Base-by-base conservation (phyloP, 2,329 filamentous ascomycete genomes). In the Apiospora arundinis region DNA sequence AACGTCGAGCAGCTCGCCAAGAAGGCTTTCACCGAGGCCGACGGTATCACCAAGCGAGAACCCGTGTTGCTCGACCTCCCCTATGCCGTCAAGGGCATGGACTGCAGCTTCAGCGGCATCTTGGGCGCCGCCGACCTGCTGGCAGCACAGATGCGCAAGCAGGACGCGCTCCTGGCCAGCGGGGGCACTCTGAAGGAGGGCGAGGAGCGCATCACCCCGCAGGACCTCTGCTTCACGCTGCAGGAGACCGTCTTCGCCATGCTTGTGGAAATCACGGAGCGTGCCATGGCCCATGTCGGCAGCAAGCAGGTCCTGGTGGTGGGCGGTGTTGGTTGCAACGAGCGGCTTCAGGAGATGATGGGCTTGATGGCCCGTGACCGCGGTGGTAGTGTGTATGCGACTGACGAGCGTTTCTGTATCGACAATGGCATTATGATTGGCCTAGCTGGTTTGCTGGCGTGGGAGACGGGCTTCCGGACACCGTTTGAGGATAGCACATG, bases 341-440 rank as follows among this genome's bases (percentile, higher is more conserved):
- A 97, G 84, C 89, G 96, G 4, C 81, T 99, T 75, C 96, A 99
- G 85, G 91, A 97, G 78, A 99, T 99, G 96, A 99, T 99, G 96
- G 95, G 94, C 21, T 86, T 92, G 66, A 99, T 99, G 96, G 95
- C 95, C 21, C 86, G 86, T 63, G 95, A 97, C 81, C 86, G 96
- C 48, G 94, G 95, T 69, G 96, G 96, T 4, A 95, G 91, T 77
- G 94, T 98, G 4, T 98, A 93, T 83, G 95, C 96, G 32, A 98
- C 95, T 0, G 96, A 99, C 80, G 96, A 99, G 85, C 88, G 96
- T 65, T 99, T 97, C 81, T 99, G 96, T 81, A 99, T 99, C 77
- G 96, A 99, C 82, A 99, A 99, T 78, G 96, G 96, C 67, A 98
- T 99, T 80, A 99, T 99, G 96, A 99, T 99, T 84, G 96, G 96